Evolutionary conservation across 306 rosid species (phyloP), one percentile per base, ranked within the genome.

Genomic region (Cajanus cajan): DNA sequence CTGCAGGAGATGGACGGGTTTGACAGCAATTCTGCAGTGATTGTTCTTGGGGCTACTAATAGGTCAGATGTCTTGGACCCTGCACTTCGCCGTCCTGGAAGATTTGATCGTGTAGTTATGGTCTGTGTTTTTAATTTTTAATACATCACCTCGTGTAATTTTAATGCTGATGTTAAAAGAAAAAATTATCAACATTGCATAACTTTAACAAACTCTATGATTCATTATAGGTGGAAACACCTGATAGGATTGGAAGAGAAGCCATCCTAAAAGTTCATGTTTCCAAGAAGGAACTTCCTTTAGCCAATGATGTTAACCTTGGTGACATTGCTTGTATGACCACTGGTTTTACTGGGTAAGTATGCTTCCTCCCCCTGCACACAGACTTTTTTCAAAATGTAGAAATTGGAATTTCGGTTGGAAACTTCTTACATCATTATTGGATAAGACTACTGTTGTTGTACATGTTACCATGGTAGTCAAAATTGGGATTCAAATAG

Each of bases 71-170:
- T 94, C 61, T 75, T 94, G 78, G 98, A 94, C 82, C 96, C 97
- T 75, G 97, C 98, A n/a, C 97, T 94, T 88, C 97, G 97, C 54
- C 96, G 98, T 34, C 98, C 98, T 0, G 98, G 98, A 71, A 94
- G 98, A 88, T 94, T 94, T 87, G 98, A 94, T 85, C 97, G 98
- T 16, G 92, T 92, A 55, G 98, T 94, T 80, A 84, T 87, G 93
- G 98, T 94, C 66, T 84, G 97, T 88, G 71, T 21, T 65, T 65
- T 36, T 1, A 40, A 36, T 70, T 71, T 71, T 73, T 76, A 33
- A 61, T n/a, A 25, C 78, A 62, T 31, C 37, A 50, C 61, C 74
- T 81, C 18, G 57, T 80, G 61, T 18, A 50, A 28, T 71, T 78
- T 74, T 45, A 65, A 74, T 51, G 18, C 37, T 22, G 59, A 83